Conservation (phyloP, 768 basidiomycete genomes). For the Paxillus ammoniavirescens region DNA sequence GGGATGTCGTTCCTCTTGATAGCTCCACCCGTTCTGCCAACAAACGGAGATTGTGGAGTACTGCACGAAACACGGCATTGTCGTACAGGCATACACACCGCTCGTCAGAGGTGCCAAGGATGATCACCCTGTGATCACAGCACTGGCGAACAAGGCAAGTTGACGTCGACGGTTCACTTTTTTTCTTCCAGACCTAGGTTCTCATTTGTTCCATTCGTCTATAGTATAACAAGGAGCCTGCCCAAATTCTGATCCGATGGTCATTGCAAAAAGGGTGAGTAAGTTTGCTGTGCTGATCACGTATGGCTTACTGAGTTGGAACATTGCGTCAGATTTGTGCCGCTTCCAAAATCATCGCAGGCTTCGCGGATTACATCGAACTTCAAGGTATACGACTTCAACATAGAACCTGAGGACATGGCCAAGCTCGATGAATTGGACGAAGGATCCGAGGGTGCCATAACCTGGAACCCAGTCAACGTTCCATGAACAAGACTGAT, state of each 20-base stretch:
- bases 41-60: conserved; percentile 32
- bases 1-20: not conserved
- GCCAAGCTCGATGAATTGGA: conserved; percentile 42
- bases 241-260: conserved; percentile 85
- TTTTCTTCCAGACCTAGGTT: too few relatives aligned
- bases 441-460: conserved; percentile 40
- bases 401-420: conserved; percentile 44
- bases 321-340: conserved; percentile 35
- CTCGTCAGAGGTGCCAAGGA: conserved; percentile 39
- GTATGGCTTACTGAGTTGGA: not conserved
- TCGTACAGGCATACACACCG: conserved; percentile 40
- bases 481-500: not conserved
- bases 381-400: conserved; percentile 45
- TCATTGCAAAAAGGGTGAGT: conserved; percentile 71
- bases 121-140: conserved; percentile 46
- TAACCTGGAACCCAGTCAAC: conserved; percentile 51
- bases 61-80: conserved; percentile 39
- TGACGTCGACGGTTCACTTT: too few relatives aligned
- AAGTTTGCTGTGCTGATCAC: conserved; percentile 15
- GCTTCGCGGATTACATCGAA: conserved; percentile 43
- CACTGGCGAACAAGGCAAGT: conserved; percentile 55
- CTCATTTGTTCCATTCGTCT: not conserved
- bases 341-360: conserved; percentile 49
- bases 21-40: conserved; percentile 37
- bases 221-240: conserved; percentile 56